These are phyloP conservation scores for Moricandia moricandioides DNA, from an alignment of 345 rosid species.

Conservation along the genomic window DNA sequence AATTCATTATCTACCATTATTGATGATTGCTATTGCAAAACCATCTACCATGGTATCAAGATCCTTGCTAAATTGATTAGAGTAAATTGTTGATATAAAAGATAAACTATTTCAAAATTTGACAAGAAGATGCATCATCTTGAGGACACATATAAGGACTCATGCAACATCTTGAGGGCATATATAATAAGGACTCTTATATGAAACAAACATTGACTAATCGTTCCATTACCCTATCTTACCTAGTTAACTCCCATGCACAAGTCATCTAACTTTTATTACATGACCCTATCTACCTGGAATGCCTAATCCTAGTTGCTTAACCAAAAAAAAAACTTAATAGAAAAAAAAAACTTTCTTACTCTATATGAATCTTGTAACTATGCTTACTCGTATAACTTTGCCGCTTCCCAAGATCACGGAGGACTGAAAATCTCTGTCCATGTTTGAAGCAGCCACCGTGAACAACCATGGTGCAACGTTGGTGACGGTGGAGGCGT, in stretches of 20 bases:
- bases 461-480: slow-evolving; percentile 50
- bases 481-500: slow-evolving; percentile 35
- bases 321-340: too few species aligned
- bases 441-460: slow-evolving; percentile 47
- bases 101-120: not conserved
- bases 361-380: too few species aligned
- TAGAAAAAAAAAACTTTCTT: too few species aligned
- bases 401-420: slow-evolving; percentile 29
- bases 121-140: not conserved
- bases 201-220: not conserved
- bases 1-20: slow-evolving; percentile 35
- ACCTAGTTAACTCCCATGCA: too few species aligned
- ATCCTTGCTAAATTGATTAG: not conserved
- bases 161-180: not conserved
- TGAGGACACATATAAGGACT: not conserved
- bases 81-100: not conserved
- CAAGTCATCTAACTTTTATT: not conserved
- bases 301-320: too few species aligned
- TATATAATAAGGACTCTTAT: not conserved
- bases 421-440: slow-evolving; percentile 41
- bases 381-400: slow-evolving; percentile 27
- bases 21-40: not conserved
- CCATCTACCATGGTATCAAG: not conserved
- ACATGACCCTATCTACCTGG: too few species aligned
- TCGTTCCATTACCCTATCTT: too few species aligned